Base-by-base conservation (phyloP, 179 eudicot genomes). In the Monotropa hypopitys region DNA sequence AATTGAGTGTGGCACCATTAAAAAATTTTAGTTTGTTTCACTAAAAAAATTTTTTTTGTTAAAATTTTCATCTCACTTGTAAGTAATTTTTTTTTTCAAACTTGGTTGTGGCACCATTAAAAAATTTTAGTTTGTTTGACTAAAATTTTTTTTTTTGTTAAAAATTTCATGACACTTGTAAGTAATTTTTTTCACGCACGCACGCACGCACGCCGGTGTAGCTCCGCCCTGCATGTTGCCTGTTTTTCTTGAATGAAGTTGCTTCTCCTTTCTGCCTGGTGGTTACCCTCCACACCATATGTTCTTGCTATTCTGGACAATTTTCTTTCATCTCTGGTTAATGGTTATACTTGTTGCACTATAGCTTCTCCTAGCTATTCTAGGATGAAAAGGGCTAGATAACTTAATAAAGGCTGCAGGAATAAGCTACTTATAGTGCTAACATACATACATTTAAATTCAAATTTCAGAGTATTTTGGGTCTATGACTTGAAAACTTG, bases 191-290 rank as follows among this genome's bases (percentile, higher is more conserved):
- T n/a, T n/a, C n/a, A n/a, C n/a, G n/a, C n/a, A n/a, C n/a, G n/a
- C n/a, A n/a, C n/a, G n/a, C n/a, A n/a, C n/a, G n/a, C n/a, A n/a
- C n/a, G n/a, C n/a, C n/a, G n/a, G n/a, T n/a, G n/a, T n/a, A n/a
- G n/a, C n/a, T n/a, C n/a, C n/a, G n/a, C n/a, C n/a, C n/a, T n/a
- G n/a, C n/a, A n/a, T n/a, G n/a, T n/a, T n/a, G n/a, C n/a, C n/a
- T n/a, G 15, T 40, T 68, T 65, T 40, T 40, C 30, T 68, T 68
- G 72, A n/a, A 40, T 68, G 72, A 68, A 66, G 28, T 66, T 38
- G 49, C 45, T 40, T 7, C 46, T 67, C 26, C 30, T 42, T 40
- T 40, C 72, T 40, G 2, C 3, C 3, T 40, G 45, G 6, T 68
- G 11, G 30, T 68, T 68, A 6, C 40, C n/a, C 30, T 68, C 50